These are phyloP conservation scores for Neospermospora avenae DNA, from an alignment of 2,329 filamentous ascomycete species.

Conservation along the genomic window DNA sequence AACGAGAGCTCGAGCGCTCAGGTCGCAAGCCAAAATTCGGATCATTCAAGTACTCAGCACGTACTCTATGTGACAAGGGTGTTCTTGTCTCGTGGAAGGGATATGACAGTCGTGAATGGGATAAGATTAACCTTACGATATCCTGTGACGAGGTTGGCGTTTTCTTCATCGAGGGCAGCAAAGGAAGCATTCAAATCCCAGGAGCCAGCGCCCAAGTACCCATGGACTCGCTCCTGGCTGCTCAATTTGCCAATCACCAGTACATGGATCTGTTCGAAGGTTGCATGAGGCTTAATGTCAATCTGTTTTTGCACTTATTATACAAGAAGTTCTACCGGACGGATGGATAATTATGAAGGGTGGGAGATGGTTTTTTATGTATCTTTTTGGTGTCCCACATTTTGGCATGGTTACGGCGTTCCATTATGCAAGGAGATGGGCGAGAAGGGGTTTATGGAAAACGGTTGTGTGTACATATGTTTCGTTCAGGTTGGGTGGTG, in stretches of 20 bases:
- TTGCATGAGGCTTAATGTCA: conserved; percentile 86
- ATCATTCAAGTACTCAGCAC: conserved; percentile 93
- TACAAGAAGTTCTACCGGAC: conserved; percentile 98
- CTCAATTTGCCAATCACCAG: conserved; percentile 95
- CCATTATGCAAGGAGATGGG: conserved; percentile 14
- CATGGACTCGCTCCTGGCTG: conserved; percentile 90
- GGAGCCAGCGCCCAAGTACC: conserved; percentile 85
- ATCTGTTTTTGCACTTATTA: conserved; percentile 90
- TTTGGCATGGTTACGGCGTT: conserved; percentile 29
- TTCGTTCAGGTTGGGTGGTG: conserved; percentile 20
- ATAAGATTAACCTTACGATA: conserved; percentile 91
- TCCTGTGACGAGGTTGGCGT: conserved; percentile 91
- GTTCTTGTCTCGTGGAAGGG: conserved; percentile 91
- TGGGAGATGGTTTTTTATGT: conserved; percentile 13
- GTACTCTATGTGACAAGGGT: conserved; percentile 85
- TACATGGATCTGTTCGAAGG: conserved; percentile 94
- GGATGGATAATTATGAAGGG: conserved; percentile 38
- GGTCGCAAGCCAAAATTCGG: conserved; percentile 97
- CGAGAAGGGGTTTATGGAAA: conserved; percentile 13
- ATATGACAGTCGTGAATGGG: conserved; percentile 78
- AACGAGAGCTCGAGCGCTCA: conserved; percentile 87
- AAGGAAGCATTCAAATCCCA: conserved; percentile 92
- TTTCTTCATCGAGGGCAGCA: conserved; percentile 87
- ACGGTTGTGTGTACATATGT: conserved; percentile 30
- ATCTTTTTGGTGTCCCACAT: conserved; percentile 12